These are phyloP conservation scores for Yamadazyma diospyri DNA, from an alignment of 1,139 yeast genomes.

Conservation along the genomic window DNA sequence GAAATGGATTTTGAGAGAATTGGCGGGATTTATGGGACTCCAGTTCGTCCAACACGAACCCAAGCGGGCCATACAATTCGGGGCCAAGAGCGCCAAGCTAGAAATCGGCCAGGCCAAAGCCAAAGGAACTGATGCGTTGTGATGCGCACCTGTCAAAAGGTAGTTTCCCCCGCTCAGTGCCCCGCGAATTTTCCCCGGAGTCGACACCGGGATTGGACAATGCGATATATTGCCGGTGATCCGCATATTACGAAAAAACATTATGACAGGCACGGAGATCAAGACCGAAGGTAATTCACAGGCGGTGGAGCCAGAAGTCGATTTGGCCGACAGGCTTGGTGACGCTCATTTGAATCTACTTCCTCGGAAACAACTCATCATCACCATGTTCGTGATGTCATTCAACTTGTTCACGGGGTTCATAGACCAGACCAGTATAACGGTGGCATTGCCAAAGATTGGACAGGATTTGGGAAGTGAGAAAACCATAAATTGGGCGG, in stretches of 20 bases:
- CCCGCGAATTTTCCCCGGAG: too few relatives aligned
- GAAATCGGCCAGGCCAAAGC: constrained; percentile 65
- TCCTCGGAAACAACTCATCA: constrained; percentile 28
- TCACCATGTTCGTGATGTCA: constrained; percentile 26
- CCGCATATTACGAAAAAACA: too few relatives aligned
- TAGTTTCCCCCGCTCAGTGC: too few relatives aligned
- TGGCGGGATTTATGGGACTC: constrained; percentile 55
- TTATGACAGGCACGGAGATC: too few relatives aligned
- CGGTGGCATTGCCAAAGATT: constrained; percentile 39
- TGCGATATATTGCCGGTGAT: too few relatives aligned
- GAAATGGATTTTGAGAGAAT: constrained; percentile 59
- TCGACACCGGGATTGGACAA: too few relatives aligned
- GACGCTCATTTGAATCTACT: constrained; percentile 35
- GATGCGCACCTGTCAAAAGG: too few relatives aligned
- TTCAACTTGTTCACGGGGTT: constrained; percentile 24
- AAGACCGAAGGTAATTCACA: too few relatives aligned
- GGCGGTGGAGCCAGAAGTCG: too few relatives aligned
- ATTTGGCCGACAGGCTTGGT: constrained; percentile 28
- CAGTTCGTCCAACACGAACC: constrained; percentile 64
- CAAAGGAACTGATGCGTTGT: constrained; percentile 55
- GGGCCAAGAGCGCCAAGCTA: constrained; percentile 92
- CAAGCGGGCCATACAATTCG: constrained; percentile 96
- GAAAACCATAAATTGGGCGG: constrained; percentile 45
- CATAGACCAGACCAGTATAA: constrained; percentile 39
- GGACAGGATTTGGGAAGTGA: constrained; percentile 36